Conservation (phyloP, 139 green algal species). For the Chlamydomonas schloesseri region DNA sequence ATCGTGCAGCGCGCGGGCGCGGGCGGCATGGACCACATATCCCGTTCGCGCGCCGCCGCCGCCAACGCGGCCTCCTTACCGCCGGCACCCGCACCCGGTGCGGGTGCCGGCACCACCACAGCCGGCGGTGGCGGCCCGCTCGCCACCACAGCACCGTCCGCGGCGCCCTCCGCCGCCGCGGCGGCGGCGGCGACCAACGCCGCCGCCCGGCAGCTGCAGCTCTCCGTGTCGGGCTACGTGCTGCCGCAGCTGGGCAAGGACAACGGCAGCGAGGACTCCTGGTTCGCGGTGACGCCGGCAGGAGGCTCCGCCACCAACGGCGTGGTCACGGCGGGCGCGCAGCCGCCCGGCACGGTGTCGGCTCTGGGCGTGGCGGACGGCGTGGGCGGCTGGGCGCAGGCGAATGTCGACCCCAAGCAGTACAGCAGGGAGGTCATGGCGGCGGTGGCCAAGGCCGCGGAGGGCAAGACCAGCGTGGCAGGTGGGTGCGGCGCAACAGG, state of each 20-base stretch:
- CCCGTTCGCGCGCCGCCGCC: too few relatives aligned
- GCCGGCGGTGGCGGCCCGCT: too few relatives aligned
- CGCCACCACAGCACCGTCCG: too few relatives aligned
- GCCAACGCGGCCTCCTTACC: too few relatives aligned
- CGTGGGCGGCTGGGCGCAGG: slow-evolving; percentile 86
- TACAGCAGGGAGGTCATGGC: slow-evolving; percentile 78
- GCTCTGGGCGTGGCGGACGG: slow-evolving; percentile 91
- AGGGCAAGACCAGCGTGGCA: background rate
- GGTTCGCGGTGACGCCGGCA: background rate
- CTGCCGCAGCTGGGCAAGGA: background rate
- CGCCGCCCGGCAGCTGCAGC: background rate
- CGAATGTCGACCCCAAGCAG: slow-evolving; percentile 79
- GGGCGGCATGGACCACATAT: too few relatives aligned
- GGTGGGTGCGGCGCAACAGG: background rate
- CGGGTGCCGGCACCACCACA: too few relatives aligned
- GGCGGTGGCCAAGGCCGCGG: slow-evolving; percentile 19
- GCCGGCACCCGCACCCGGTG: too few relatives aligned
- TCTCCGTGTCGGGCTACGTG: background rate
- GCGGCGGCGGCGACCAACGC: too few relatives aligned
- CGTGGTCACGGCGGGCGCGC: background rate
- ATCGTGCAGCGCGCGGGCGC: slow-evolving; percentile 24
- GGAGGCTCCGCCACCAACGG: too few relatives aligned
- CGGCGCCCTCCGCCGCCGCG: too few relatives aligned
- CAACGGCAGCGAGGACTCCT: slow-evolving; percentile 18
- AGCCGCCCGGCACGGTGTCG: background rate